Base-by-base conservation (phyloP, 768 basidiomycete genomes). In the Calocybe cyanea region DNA sequence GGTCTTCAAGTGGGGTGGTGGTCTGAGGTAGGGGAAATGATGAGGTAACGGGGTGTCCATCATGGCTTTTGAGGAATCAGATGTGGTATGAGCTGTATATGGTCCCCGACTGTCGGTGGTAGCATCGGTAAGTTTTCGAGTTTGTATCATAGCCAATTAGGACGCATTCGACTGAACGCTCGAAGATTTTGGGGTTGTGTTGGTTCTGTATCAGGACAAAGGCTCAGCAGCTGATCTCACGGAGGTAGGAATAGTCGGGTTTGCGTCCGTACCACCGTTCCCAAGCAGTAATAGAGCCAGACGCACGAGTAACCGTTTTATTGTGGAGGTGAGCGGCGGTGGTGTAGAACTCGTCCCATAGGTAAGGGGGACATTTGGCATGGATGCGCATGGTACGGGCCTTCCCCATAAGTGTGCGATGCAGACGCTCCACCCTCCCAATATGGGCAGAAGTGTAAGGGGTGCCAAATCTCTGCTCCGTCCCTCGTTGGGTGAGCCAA, bases 381-480 rank as follows among this genome's bases (percentile, higher is more conserved):
- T 54, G 53, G 15, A 61, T 19, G 0, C 52, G 44, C 59, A 68
- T 66, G 0, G 66, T 49, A 0, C 53, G 49, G 6, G 54, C 58
- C 34, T 60, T 54, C 13, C 46, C 53, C 41, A 65, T 53, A 4
- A 65, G 45, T 0, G 62, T 68, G 19, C 55, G 48, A 43, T 71
- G 65, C 9, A 60, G 35, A 1, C 59, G 53, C 43, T 71, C 65
- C 1, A 63, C 65, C 8, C 55, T 44, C 3, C 68, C 64, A 39
- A 65, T 68, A 7, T 69, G 63, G 0, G 59, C 61, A 10, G 63
- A 66, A 4, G 62, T 65, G 46, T 68, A 53, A 0, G 62, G 55
- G 0, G 62, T 57, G 0, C 60, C 62, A 28, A 42, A 53, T 14
- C 58, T 48, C 7, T 53, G 49, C 0, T 30, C 2, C 1, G 42